Conservation (phyloP, 441 rosid species). For the Capsella rubella region DNA sequence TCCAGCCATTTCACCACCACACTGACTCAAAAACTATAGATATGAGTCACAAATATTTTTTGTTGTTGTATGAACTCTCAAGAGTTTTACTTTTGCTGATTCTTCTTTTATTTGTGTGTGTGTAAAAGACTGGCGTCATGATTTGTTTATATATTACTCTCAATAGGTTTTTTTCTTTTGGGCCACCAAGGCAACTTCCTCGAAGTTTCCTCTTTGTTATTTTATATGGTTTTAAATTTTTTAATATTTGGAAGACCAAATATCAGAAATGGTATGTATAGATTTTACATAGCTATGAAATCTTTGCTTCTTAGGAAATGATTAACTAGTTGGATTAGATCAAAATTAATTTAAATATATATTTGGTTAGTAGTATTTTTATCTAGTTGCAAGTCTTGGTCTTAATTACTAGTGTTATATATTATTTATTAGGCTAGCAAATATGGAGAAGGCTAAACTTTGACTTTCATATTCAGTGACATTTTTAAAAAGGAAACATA, state of each 20-base stretch:
- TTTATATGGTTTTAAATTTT: no score
- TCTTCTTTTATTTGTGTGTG: neutral
- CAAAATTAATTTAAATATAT: neutral
- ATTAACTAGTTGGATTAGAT: constrained; percentile 5
- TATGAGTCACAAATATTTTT: neutral
- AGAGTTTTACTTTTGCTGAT: neutral
- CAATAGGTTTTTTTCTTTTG: constrained; percentile 3
- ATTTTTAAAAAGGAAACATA: neutral
- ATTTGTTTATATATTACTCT: constrained; percentile 22
- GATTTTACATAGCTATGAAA: constrained; percentile 29
- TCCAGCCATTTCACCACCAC: constrained; percentile 25
- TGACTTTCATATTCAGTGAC: neutral
- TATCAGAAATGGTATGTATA: neutral
- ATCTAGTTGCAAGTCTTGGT: neutral
- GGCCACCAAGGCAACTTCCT: constrained; percentile 40
- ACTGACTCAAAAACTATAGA: constrained; percentile 1
- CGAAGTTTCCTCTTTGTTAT: constrained; percentile 31
- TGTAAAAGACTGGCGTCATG: neutral
- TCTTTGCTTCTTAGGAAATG: neutral
- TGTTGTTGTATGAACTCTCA: neutral
- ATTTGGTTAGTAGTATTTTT: neutral
- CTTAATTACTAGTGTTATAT: no score
- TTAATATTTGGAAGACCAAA: neutral
- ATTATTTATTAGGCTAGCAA: no score
- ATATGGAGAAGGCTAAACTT: neutral